Evolutionary conservation across 306 rosid genomes (phyloP).

Genomic region (Lithocarpus polystachyus): DNA sequence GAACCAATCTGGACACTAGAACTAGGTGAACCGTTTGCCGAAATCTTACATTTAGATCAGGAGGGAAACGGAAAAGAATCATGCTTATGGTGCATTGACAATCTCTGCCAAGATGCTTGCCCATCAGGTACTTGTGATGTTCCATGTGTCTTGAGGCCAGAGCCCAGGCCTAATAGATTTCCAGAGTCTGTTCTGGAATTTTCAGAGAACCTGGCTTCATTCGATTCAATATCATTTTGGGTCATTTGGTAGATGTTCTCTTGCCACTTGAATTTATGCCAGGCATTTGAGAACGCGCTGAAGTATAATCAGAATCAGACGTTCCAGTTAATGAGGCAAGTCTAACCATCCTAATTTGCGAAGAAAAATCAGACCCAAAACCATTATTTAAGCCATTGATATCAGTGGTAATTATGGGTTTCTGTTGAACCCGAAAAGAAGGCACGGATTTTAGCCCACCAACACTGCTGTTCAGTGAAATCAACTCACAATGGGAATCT

Average conservation of each 20-base stretch:
- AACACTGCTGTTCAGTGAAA: slow-evolving; percentile 26
- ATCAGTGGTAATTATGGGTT: slow-evolving; percentile 30
- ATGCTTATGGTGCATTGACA: slow-evolving; percentile 36
- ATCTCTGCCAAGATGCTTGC: slow-evolving; percentile 47
- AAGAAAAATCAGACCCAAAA: slow-evolving; percentile 27
- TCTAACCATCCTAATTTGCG: slow-evolving; percentile 56
- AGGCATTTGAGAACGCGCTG: slow-evolving; percentile 30
- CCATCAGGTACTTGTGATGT: slow-evolving; percentile 35
- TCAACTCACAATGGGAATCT: slow-evolving; percentile 43
- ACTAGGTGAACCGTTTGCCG: slow-evolving; percentile 37
- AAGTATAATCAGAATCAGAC: slow-evolving; percentile 26
- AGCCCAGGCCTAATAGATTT: slow-evolving; percentile 27
- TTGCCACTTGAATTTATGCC: slow-evolving; percentile 26
- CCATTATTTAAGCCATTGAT: slow-evolving; percentile 26
- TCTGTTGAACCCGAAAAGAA: slow-evolving; percentile 40
- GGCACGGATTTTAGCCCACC: slow-evolving; percentile 31
- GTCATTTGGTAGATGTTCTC: slow-evolving; percentile 15
- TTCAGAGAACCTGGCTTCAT: slow-evolving; percentile 32
- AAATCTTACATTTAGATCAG: slow-evolving; percentile 38
- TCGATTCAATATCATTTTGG: slow-evolving; percentile 21
- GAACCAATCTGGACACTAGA: slow-evolving; percentile 47
- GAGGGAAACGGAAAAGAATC: slow-evolving; percentile 40
- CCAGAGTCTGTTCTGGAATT: slow-evolving; percentile 34
- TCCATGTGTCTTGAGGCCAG: slow-evolving; percentile 30
- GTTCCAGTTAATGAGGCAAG: slow-evolving; percentile 49